A percentile compares a stretch with the other conserved stretches of the same genome.
phyloP scores from a whole-genome alignment of 306 rosid genomes.

The Mucuna pruriens region DNA sequence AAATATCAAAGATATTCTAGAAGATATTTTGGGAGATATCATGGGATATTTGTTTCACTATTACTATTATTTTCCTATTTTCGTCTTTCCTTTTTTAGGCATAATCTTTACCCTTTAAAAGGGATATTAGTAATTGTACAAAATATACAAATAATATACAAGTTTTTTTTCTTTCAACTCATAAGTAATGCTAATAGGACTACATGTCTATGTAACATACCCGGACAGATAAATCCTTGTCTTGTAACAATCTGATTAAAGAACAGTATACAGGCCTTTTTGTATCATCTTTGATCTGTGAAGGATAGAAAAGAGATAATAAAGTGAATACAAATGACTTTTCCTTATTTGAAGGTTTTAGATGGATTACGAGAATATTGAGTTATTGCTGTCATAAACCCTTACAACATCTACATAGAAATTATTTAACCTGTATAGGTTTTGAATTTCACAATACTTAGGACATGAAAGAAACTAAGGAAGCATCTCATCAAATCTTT shows the following conservation, averaged over 20 bases:
- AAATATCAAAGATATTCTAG: too few species aligned
- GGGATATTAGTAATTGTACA: too few species aligned
- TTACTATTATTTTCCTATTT: too few species aligned
- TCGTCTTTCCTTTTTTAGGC: too few species aligned
- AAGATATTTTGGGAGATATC: too few species aligned
- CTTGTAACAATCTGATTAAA: conserved; percentile 84
- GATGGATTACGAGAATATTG: conserved; percentile 7
- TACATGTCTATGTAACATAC: conserved; percentile 54
- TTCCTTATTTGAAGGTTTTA: conserved; percentile 35
- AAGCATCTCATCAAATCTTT: conserved; percentile 20
- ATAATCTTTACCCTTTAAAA: too few species aligned
- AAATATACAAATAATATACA: too few species aligned
- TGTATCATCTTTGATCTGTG: conserved; percentile 86
- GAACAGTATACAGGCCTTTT: conserved; percentile 93
- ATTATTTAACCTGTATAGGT: conserved; percentile 1
- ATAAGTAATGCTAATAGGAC: conserved; percentile 18
- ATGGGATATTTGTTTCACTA: too few species aligned
- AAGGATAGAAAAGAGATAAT: conserved; percentile 41
- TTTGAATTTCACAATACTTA: conserved; percentile 14
- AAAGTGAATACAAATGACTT: conserved; percentile 23
- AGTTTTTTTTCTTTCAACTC: too few species aligned
- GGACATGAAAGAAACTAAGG: not conserved
- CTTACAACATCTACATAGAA: not conserved
- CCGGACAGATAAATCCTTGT: conserved; percentile 81
- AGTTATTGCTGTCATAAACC: not conserved